Evolutionary conservation across 2,329 filamentous ascomycete species (phyloP), one percentile per base, ranked within the genome.

Genomic region (Plenodomus lindquistii): DNA sequence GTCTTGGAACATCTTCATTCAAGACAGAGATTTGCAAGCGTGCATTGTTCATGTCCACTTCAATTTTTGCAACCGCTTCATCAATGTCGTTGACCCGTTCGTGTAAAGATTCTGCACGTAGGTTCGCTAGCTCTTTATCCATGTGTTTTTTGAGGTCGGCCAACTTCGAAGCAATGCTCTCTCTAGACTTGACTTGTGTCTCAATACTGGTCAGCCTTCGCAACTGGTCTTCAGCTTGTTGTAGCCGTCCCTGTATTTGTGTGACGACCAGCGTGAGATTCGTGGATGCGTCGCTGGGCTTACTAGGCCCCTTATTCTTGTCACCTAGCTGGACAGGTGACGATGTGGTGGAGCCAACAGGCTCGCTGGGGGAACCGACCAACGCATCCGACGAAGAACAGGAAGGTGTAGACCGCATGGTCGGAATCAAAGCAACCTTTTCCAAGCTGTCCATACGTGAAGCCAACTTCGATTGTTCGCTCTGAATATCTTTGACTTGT

Each of bases 1-100:
- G 39, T 6, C 20, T 20, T 4, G 54, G 52, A 7, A 50, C 37
- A 17, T n/a, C 19, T 1, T 45, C 13, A 21, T 42, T 9, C 16
- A 53, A 10, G 10, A 19, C 21, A 15, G 27, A 31, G 4, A 7
- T 8, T 4, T 13, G 27, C 4, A 4, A 4, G 27, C 6, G 9
- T 7, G 4, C 4, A 31, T 39, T 6, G 9, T 45, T 20, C 10
- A 37, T 3, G 9, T 20, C 16, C 3, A 11, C 24, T n/a, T 48
- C 44, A 16, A 27, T 13, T 16, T 36, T 19, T 10, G n/a, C 22
- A 11, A 39, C 10, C 6, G 8, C 10, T 42, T 19, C 20, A 17
- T 37, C 35, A 7, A 37, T 10, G 4, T 15, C 15, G 11, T 31
- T 15, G 9, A 31, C 6, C 15, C 15, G 27, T 8, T 4, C 27